Percentiles rank a stretch among this genome's conserved stretches.
Conservation (phyloP, 1,139 yeast genomes). For the Nakaseomyces delphensis region DNA sequence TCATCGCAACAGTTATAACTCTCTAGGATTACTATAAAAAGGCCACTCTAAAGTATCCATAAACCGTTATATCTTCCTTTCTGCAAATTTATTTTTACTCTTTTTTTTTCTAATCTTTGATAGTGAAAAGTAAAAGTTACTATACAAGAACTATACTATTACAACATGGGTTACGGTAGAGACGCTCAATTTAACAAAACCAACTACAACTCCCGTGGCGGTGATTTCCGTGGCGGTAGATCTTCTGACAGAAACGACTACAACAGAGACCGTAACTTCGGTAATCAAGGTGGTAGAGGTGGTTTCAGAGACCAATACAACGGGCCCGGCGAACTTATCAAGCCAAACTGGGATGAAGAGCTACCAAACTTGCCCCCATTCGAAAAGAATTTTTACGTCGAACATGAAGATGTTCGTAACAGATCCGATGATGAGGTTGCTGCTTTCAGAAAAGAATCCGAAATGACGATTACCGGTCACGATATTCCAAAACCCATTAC, state of each 20-base stretch:
- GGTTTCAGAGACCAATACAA: slow-evolving; percentile 36
- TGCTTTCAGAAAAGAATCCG: slow-evolving; percentile 70
- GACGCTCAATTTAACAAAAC: slow-evolving; percentile 31
- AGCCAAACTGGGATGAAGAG: slow-evolving; percentile 67
- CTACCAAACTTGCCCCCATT: slow-evolving; percentile 70
- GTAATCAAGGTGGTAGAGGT: slow-evolving; percentile 26
- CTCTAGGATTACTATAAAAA: too few relatives aligned
- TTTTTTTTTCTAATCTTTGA: slow-evolving; percentile 5
- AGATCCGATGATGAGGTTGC: slow-evolving; percentile 68
- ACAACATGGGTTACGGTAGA: slow-evolving; percentile 26
- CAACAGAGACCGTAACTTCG: slow-evolving; percentile 29
- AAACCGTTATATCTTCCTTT: neutral
- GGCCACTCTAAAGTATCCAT: too few relatives aligned
- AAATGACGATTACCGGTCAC: slow-evolving; percentile 76
- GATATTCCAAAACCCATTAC: slow-evolving; percentile 94
- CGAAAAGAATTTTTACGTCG: slow-evolving; percentile 90
- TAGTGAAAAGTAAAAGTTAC: neutral
- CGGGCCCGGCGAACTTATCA: slow-evolving; percentile 39
- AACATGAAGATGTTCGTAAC: slow-evolving; percentile 65
- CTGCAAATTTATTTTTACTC: slow-evolving; percentile 5
- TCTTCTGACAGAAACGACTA: slow-evolving; percentile 35
- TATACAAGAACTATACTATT: slow-evolving; percentile 2
- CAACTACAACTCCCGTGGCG: slow-evolving; percentile 31
- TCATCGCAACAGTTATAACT: slow-evolving; percentile 3
- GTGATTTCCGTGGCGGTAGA: slow-evolving; percentile 36